A percentile compares a stretch with the other conserved stretches of the same genome.
These are phyloP conservation scores for Populus hybrid DNA, from an alignment of 441 rosid species.

Conservation along the genomic window DNA sequence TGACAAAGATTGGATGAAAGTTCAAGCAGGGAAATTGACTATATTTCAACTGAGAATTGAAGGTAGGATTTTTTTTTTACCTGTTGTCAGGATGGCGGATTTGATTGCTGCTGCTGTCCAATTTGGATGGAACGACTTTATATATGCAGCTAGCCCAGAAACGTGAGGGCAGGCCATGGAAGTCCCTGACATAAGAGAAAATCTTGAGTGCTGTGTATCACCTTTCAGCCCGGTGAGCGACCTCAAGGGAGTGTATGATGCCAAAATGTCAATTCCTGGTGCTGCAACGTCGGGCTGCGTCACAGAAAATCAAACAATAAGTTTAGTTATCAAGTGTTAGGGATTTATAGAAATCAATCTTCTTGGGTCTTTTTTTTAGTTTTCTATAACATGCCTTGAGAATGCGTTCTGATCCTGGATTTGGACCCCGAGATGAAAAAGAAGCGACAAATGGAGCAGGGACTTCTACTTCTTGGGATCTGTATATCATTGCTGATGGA, in stretches of 20 bases:
- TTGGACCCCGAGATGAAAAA: slow-evolving; percentile 81
- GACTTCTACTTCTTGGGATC: slow-evolving; percentile 44
- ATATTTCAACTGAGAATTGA: not conserved
- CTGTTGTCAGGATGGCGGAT: slow-evolving; percentile 79
- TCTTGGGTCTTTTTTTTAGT: not conserved
- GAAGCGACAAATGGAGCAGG: slow-evolving; percentile 79
- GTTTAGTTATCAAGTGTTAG: not conserved
- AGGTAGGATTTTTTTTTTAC: slow-evolving; percentile 12
- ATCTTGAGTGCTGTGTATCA: slow-evolving; percentile 53
- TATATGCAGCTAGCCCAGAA: slow-evolving; percentile 68
- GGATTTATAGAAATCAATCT: not conserved
- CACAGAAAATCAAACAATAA: not conserved
- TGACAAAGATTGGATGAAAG: not conserved
- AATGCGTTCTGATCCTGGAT: slow-evolving; percentile 55
- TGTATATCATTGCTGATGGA: slow-evolving; percentile 66
- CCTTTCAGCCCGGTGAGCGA: slow-evolving; percentile 69
- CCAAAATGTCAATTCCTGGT: slow-evolving; percentile 72
- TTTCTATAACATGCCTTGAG: slow-evolving; percentile 44
- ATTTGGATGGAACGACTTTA: slow-evolving; percentile 65
- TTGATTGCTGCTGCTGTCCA: slow-evolving; percentile 74
- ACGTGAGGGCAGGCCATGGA: slow-evolving; percentile 86
- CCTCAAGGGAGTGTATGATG: slow-evolving; percentile 63
- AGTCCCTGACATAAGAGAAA: slow-evolving; percentile 71
- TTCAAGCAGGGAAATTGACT: not conserved
- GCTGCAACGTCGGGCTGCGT: slow-evolving; percentile 72